phyloP scores from a whole-genome alignment of 139 green algal genomes.

The Tetradesmus lagerheimii region DNA sequence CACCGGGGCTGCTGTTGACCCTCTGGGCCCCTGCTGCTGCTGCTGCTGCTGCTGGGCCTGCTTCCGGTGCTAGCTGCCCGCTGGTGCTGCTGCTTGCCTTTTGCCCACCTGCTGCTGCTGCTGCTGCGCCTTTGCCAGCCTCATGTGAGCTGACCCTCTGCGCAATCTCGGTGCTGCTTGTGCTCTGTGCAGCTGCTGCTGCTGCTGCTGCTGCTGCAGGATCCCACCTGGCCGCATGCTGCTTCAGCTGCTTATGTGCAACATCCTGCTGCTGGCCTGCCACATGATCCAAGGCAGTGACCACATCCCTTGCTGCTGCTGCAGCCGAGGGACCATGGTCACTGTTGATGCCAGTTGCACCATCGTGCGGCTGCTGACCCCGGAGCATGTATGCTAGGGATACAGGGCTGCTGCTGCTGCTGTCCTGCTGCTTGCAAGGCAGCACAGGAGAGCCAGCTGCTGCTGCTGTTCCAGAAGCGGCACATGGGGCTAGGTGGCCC shows the following conservation, averaged over 20 bases:
- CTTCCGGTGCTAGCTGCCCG: neutral
- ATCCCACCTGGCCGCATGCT: neutral
- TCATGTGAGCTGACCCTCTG: too few relatives aligned
- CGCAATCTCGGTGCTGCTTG: too few relatives aligned
- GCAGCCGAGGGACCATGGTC: neutral
- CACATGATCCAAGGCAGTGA: neutral
- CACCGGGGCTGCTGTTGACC: neutral
- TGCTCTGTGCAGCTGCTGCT: neutral
- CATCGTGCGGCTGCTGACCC: neutral
- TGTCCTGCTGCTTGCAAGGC: neutral
- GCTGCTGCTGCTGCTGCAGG: neutral
- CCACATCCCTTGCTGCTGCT: constrained; percentile 3
- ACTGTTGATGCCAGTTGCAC: neutral
- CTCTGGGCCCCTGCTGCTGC: neutral
- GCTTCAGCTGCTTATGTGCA: neutral
- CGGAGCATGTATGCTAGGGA: neutral
- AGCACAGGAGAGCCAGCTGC: neutral
- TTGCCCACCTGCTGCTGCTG: neutral
- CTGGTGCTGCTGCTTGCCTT: too few relatives aligned
- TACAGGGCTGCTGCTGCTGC: neutral
- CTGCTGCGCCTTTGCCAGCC: neutral
- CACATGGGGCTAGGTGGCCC: neutral
- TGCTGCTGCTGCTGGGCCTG: neutral
- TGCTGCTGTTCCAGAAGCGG: neutral
- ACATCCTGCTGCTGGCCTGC: neutral